Evolutionary conservation across 495 filamentous ascomycete genomes (phyloP).

Genomic region (Talaromyces nanjingensis): DNA sequence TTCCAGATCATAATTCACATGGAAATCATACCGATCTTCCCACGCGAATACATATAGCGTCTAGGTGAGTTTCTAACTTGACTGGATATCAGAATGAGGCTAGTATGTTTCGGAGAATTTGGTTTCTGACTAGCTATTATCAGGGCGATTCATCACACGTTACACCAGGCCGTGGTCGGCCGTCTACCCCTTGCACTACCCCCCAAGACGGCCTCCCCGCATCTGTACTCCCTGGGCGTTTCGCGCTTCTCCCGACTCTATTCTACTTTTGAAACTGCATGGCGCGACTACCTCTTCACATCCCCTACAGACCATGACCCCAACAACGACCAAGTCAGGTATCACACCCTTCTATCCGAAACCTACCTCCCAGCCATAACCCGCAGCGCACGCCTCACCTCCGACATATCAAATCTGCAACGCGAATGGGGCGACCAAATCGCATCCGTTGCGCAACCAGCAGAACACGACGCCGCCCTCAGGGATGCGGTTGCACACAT

Average conservation of each 20-base stretch:
- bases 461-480: neutral
- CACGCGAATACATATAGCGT: neutral
- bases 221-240: conserved; percentile 2
- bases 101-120: neutral
- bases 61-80: neutral
- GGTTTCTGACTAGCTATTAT: neutral
- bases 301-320: neutral
- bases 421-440: neutral
- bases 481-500: conserved; percentile 20
- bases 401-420: conserved; percentile 3
- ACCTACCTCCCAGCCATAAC: conserved; percentile 1
- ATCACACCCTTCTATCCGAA: neutral
- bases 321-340: neutral
- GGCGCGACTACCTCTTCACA: neutral
- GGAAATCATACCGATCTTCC: neutral
- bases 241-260: conserved; percentile 8
- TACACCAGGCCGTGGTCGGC: conserved; percentile 23
- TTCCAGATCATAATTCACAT: neutral
- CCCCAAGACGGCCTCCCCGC: neutral
- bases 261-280: conserved; percentile 5
- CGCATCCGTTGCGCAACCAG: neutral
- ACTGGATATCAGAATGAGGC: neutral
- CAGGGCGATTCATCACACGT: conserved; percentile 1
- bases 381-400: neutral
- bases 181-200: conserved; percentile 22